A percentile compares a stretch with the other conserved stretches of the same genome.
These are phyloP conservation scores for Russula earlei DNA, from an alignment of 768 basidiomycete genomes.

Conservation along the genomic window DNA sequence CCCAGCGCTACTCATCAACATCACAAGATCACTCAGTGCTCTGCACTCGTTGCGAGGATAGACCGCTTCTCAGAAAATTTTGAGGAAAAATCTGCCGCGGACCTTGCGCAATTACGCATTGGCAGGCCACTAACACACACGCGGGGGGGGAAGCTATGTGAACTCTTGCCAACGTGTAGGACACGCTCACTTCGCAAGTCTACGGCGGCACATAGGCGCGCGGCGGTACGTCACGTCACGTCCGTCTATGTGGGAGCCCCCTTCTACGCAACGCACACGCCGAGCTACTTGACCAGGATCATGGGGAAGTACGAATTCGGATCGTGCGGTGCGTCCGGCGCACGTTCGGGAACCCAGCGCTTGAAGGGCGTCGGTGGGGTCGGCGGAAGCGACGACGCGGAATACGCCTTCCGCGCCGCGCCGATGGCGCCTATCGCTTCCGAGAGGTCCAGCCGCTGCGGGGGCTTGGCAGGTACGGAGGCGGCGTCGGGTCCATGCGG, in stretches of 20 bases:
- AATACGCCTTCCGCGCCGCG: constrained; percentile 46
- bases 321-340: constrained; percentile 76
- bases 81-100: constrained; percentile 5
- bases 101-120: constrained; percentile 1
- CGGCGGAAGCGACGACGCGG: constrained; percentile 62
- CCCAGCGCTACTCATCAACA: constrained; percentile 5
- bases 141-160: background rate
- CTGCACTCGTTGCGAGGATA: background rate
- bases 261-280: constrained; percentile 24
- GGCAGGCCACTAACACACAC: background rate
- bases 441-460: constrained; percentile 49
- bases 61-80: background rate
- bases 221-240: background rate
- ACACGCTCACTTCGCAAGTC: background rate
- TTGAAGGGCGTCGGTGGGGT: constrained; percentile 54
- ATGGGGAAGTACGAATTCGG: constrained; percentile 80
- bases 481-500: constrained; percentile 36
- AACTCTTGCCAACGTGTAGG: background rate
- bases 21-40: background rate
- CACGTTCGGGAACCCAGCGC: constrained; percentile 65
- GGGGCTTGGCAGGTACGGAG: constrained; percentile 37
- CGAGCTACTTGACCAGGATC: constrained; percentile 38
- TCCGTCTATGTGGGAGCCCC: background rate
- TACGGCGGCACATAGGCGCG: background rate
- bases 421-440: constrained; percentile 63